Conservation (phyloP, 2,329 filamentous ascomycete species). For the Passalora sequoiae region DNA sequence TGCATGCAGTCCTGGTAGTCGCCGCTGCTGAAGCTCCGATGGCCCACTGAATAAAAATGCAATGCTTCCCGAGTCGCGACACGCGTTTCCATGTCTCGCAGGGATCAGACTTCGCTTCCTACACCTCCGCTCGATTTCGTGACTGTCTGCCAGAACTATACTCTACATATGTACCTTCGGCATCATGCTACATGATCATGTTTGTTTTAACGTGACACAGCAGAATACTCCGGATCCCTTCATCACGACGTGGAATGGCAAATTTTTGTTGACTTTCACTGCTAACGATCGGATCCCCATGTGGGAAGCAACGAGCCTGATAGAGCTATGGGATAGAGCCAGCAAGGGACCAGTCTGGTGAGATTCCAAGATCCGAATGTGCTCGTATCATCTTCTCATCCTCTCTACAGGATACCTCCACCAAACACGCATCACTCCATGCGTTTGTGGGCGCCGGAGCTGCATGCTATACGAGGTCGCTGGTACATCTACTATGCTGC, state of each 20-base stretch:
- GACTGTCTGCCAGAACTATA: too few species aligned
- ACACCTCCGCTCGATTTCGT: too few species aligned
- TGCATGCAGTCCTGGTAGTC: too few species aligned
- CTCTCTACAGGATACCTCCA: constrained; percentile 35
- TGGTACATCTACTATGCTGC: constrained; percentile 53
- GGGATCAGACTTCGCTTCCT: too few species aligned
- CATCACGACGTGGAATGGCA: constrained; percentile 39
- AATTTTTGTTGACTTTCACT: constrained; percentile 46
- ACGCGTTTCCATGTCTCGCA: too few species aligned
- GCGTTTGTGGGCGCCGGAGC: constrained; percentile 52
- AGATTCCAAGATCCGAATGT: too few species aligned
- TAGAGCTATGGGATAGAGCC: constrained; percentile 37
- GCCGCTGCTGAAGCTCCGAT: too few species aligned
- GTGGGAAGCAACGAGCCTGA: constrained; percentile 39
- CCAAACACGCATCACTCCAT: constrained; percentile 41
- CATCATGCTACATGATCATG: not conserved
- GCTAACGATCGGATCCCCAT: constrained; percentile 42
- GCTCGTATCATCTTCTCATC: too few species aligned
- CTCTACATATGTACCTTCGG: too few species aligned
- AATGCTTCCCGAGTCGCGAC: too few species aligned
- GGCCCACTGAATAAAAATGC: too few species aligned
- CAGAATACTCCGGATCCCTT: constrained; percentile 42
- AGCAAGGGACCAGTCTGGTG: constrained; percentile 39
- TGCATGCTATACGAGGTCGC: constrained; percentile 46
- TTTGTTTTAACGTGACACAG: constrained; percentile 40